These are phyloP conservation scores for Pichia sp. DNA, from an alignment of 1,139 yeast genomes.

Conservation along the genomic window DNA sequence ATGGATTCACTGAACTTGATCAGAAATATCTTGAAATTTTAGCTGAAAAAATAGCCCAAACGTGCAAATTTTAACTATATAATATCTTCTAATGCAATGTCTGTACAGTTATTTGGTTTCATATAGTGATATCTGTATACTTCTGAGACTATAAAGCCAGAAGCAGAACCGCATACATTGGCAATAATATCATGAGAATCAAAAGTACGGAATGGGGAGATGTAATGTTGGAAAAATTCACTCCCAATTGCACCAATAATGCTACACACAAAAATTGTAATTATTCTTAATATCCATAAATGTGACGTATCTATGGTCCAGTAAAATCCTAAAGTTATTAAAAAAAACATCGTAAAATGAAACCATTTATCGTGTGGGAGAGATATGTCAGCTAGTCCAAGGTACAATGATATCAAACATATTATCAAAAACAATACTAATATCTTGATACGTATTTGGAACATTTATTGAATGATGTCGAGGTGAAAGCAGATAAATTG, in stretches of 20 bases:
- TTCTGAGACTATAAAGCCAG: slow-evolving; percentile 21
- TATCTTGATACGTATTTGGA: slow-evolving; percentile 9
- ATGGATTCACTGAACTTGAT: slow-evolving; percentile 66
- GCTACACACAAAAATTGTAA: slow-evolving; percentile 23
- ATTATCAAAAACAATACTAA: slow-evolving; percentile 4
- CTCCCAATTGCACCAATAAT: slow-evolving; percentile 27
- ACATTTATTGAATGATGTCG: too few relatives aligned
- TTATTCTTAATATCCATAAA: slow-evolving; percentile 14
- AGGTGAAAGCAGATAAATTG: too few relatives aligned
- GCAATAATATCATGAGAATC: slow-evolving; percentile 25
- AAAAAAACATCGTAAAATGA: slow-evolving; percentile 26
- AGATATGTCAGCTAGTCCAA: slow-evolving; percentile 27
- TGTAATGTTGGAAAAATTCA: slow-evolving; percentile 24
- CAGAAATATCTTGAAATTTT: slow-evolving; percentile 50
- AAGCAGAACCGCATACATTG: slow-evolving; percentile 23
- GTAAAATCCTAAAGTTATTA: slow-evolving; percentile 25
- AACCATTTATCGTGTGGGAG: slow-evolving; percentile 26
- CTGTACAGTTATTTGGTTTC: not conserved
- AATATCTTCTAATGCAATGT: slow-evolving; percentile 1
- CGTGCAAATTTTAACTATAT: slow-evolving; percentile 35
- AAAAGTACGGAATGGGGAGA: slow-evolving; percentile 24
- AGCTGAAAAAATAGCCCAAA: slow-evolving; percentile 41
- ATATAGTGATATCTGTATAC: not conserved
- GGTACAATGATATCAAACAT: slow-evolving; percentile 18
- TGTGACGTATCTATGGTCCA: slow-evolving; percentile 24